Percentiles rank a stretch among this genome's conserved stretches.
These are phyloP conservation scores for Globisporangium canariense DNA, from an alignment of 352 stramenopile genomes.

Conservation along the genomic window DNA sequence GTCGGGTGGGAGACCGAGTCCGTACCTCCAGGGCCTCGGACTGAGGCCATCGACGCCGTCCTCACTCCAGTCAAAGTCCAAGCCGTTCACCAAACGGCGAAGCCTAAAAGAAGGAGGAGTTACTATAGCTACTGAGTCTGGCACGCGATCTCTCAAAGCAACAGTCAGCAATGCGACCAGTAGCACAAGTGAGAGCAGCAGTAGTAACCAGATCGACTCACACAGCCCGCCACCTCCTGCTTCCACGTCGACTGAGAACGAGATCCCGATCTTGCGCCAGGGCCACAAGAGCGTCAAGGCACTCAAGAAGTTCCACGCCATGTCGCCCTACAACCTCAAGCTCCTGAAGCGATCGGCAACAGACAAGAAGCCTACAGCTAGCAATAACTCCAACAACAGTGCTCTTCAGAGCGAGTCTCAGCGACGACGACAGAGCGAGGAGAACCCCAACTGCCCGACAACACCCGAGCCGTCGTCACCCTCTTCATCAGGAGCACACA, in stretches of 20 bases:
- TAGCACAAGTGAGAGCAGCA: not conserved
- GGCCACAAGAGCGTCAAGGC: slow-evolving; percentile 62
- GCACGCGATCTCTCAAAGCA: not conserved
- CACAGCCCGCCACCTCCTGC: not conserved
- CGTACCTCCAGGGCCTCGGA: slow-evolving; percentile 14
- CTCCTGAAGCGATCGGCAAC: slow-evolving; percentile 16
- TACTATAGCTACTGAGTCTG: not conserved
- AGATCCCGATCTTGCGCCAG: slow-evolving; percentile 50
- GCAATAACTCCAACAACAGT: not conserved
- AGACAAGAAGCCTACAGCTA: slow-evolving; percentile 14
- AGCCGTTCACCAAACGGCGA: slow-evolving; percentile 8
- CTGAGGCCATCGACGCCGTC: slow-evolving; percentile 14
- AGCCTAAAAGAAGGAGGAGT: slow-evolving; percentile 75
- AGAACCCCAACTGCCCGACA: slow-evolving; percentile 2
- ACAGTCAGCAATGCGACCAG: slow-evolving; percentile 5
- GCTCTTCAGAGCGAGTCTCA: slow-evolving; percentile 4
- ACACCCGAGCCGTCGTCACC: not conserved
- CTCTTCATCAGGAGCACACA: not conserved
- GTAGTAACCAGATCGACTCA: slow-evolving; percentile 17
- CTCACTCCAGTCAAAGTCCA: slow-evolving; percentile 2
- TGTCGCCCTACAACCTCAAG: slow-evolving; percentile 52
- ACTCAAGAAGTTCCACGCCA: slow-evolving; percentile 56
- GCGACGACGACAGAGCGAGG: not conserved
- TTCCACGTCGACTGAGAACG: not conserved
- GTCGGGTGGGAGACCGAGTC: slow-evolving; percentile 6